These are phyloP conservation scores for Tolypocladium ovalisporum DNA, from an alignment of 2,329 filamentous ascomycete species.

Conservation along the genomic window DNA sequence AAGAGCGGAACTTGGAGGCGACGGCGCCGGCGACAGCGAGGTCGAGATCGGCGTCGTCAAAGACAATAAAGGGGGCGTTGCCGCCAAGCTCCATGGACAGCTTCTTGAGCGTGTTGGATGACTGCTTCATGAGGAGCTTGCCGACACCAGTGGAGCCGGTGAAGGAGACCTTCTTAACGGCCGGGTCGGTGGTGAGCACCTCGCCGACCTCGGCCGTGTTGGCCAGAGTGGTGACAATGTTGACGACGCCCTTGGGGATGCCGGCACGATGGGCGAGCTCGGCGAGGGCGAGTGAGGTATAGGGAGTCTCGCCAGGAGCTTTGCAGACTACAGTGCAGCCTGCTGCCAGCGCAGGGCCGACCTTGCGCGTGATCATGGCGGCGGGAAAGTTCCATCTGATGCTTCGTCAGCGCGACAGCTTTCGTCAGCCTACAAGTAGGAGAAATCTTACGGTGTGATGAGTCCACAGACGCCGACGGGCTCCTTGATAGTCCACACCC, in stretches of 20 bases:
- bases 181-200: constrained; percentile 59
- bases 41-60: constrained; percentile 88
- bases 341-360: constrained; percentile 71
- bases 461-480: constrained; percentile 75
- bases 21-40: constrained; percentile 74
- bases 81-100: constrained; percentile 84
- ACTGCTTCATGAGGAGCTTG: constrained; percentile 80
- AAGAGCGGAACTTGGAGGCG: constrained; percentile 83
- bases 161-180: constrained; percentile 84
- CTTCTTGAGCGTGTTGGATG: constrained; percentile 71
- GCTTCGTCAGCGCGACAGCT: background rate
- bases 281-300: constrained; percentile 77
- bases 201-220: constrained; percentile 75
- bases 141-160: constrained; percentile 67
- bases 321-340: constrained; percentile 93
- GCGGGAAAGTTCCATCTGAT: constrained; percentile 72
- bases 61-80: constrained; percentile 93
- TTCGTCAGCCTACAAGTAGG: background rate
- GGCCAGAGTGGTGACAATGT: constrained; percentile 68
- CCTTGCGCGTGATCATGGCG: constrained; percentile 64
- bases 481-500: constrained; percentile 70
- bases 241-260: constrained; percentile 82
- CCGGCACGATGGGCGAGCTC: constrained; percentile 81
- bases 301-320: constrained; percentile 83
- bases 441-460: constrained; percentile 53